Conservation (phyloP, 257 asterid genomes). For the Nyctanthes arbortristis region DNA sequence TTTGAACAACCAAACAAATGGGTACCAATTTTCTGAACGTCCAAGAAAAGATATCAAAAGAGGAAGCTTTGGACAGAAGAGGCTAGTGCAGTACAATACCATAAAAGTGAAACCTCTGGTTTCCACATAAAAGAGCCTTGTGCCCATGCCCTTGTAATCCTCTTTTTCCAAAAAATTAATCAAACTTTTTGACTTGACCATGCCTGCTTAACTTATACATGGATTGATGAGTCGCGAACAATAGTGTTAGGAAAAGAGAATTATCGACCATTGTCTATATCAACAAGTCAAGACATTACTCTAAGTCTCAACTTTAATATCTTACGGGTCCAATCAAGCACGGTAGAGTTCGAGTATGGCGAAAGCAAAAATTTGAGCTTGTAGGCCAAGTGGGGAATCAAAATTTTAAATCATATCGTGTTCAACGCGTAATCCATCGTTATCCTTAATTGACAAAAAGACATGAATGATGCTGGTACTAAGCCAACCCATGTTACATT, state of each 20-base stretch:
- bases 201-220: too few relatives aligned
- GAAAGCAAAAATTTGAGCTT: too few relatives aligned
- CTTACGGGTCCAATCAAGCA: too few relatives aligned
- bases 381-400: too few relatives aligned
- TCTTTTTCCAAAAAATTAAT: background rate
- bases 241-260: too few relatives aligned
- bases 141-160: background rate
- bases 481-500: background rate
- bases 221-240: too few relatives aligned
- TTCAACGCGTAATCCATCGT: too few relatives aligned
- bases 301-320: background rate
- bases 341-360: too few relatives aligned
- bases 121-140: background rate
- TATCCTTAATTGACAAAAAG: background rate
- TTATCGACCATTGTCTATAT: background rate
- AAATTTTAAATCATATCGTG: too few relatives aligned
- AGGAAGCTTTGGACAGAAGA: background rate
- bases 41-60: conserved; percentile 12
- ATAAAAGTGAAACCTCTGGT: conserved; percentile 7
- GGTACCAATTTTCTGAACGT: conserved; percentile 4
- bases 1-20: conserved; percentile 8
- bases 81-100: background rate
- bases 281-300: background rate
- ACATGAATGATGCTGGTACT: background rate
- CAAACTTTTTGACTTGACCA: background rate